Base-by-base conservation (phyloP, 164 flowering plant species). In the Nymphaea thermarum region DNA sequence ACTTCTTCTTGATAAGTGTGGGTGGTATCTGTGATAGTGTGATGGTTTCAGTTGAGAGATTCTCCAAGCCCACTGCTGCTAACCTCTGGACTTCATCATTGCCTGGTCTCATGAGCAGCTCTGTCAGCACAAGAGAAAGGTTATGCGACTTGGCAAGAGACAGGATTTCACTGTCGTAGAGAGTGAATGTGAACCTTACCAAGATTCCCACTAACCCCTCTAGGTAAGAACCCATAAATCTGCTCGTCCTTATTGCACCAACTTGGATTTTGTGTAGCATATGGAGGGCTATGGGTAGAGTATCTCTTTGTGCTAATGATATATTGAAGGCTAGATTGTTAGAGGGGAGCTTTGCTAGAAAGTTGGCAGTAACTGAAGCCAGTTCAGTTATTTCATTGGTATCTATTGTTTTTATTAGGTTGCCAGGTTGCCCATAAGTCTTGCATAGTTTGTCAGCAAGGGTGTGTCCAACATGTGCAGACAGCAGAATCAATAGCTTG, bases 171-270 rank as follows among this genome's bases (percentile, higher is more conserved):
- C 82, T 77, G 60, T 86, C 93, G 72, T 79, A 83, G 42, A 90
- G 69, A 15, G 87, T 86, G 14, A 87, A 69, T 60, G 96, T 89
- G 73, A 87, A 84, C 72, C 96, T 83, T 71, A 84, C 93, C 42
- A 86, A 79, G 73, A 81, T 77, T 3, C 96, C 93, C 68, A 87
- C 91, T 42, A 87, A 74, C 15, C 96, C 91, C 73, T 90, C 93
- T 25, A 86, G 74, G 77, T 83, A 90, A 66, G 78, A 73, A 63
- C 65, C 74, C 44, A 81, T 75, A 74, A 76, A 79, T 77, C 82
- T 82, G 81, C 84, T 81, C 71, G 79, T 66, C 78, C 84, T 78
- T 67, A 79, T 78, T 61, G 78, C 88, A 44, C 74, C 78, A 69
- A 60, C 72, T 74, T 80, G 86, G 66, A 87, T 79, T 68, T 79